These are phyloP conservation scores for Exsudoporus frostii DNA, from an alignment of 768 basidiomycete genomes.

Conservation along the genomic window DNA sequence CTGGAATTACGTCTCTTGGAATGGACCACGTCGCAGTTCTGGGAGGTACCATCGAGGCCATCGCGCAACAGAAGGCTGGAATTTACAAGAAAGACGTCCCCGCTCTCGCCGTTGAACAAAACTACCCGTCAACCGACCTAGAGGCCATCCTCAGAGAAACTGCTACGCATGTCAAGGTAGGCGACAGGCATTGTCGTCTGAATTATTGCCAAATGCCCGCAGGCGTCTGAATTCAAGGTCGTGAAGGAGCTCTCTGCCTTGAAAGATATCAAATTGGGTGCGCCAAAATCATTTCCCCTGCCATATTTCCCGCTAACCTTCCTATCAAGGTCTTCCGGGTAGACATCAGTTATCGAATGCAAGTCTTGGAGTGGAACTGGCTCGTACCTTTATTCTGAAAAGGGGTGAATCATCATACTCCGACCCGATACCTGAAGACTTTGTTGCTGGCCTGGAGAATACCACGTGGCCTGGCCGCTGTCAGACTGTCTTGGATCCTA, in stretches of 20 bases:
- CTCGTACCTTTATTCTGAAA: conserved; percentile 56
- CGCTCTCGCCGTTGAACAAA: conserved; percentile 81
- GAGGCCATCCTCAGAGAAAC: conserved; percentile 63
- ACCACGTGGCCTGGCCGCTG: conserved; percentile 95
- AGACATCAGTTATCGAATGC: conserved; percentile 87
- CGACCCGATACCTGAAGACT: conserved; percentile 44
- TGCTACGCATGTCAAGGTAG: conserved; percentile 65
- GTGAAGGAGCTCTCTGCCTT: conserved; percentile 53
- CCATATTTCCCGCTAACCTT: conserved; percentile 2
- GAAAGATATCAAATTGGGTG: conserved; percentile 59
- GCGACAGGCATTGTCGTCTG: conserved; percentile 2
- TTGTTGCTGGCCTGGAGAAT: conserved; percentile 59
- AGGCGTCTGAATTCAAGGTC: conserved; percentile 71
- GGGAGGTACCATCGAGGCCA: conserved; percentile 84
- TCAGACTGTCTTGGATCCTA: conserved; percentile 72
- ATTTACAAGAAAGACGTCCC: conserved; percentile 94
- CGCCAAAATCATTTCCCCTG: conserved; percentile 5
- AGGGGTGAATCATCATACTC: conserved; percentile 17
- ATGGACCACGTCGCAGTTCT: conserved; percentile 88
- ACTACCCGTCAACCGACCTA: conserved; percentile 65
- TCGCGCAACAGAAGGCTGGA: conserved; percentile 94
- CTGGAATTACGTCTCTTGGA: conserved; percentile 87
- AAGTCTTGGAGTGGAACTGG: conserved; percentile 73
- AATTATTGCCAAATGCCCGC: neutral
- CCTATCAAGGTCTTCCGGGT: conserved; percentile 70